Base-by-base conservation (phyloP, 1,284 basidiomycete genomes). In the Termitomyces sp. region DNA sequence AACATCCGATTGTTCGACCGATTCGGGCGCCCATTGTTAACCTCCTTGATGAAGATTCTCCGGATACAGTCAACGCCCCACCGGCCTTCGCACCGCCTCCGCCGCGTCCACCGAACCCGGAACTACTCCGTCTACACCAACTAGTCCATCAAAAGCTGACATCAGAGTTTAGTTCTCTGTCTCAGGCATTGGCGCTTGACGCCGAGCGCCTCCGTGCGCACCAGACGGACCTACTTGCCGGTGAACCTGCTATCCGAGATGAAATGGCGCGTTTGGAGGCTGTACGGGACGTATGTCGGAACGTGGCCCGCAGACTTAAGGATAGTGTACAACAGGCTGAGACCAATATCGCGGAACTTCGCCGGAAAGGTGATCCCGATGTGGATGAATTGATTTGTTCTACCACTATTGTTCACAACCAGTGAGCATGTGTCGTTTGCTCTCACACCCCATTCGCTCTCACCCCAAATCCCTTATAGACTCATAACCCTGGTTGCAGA, bases 401-500 rank as follows among this genome's bases (percentile, higher is more conserved):
- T 37, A 94, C 91, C n/a, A 90, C 83, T 28, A 96, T 97, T 52
- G 93, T 97, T 35, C 86, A 96, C 66, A 95, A 96, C 70, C 94
- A 97, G 95, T 96, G 64, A 68, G 88, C 79, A 48, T 45, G 46
- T 28, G 50, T 50, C 55, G 39, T 51, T 50, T 34, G 51, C 53
- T 24, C 48, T 53, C 50, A 54, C 50, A 54, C 54, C 10, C 33
- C 46, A 24, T 24, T 21, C 16, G 8, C 53, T 42, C 35, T 62
- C 35, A 55, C 56, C 30, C 52, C 11, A 43, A 18, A 28, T 48
- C 47, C 49, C 47, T 39, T 42, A 47, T 65, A 97, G 95, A 69
- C 75, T 99, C 21, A 84, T 98, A 59, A 92, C 97, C 66, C 78
- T 99, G 19, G 87, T 97, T 6, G 94, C 97, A n/a, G 97, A 99